A percentile compares a stretch with the other conserved stretches of the same genome.
Conservation (phyloP, 306 rosid genomes). For the Mucuna pruriens region DNA sequence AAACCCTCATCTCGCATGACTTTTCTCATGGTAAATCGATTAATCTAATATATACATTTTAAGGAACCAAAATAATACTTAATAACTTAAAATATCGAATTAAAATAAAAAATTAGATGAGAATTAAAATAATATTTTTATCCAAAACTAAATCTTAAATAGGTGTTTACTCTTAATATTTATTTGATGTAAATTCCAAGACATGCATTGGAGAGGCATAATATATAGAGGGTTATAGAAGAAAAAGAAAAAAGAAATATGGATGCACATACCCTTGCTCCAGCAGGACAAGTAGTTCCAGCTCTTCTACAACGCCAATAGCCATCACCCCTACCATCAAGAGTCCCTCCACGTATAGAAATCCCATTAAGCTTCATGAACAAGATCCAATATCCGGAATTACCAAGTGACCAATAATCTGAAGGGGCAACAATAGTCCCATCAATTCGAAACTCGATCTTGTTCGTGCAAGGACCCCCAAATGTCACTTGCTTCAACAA, state of each 20-base stretch:
- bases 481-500: constrained; percentile 47
- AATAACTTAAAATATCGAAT: no score
- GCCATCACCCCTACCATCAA: constrained; percentile 40
- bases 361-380: constrained; percentile 38
- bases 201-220: no score
- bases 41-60: no score
- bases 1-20: no score
- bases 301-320: constrained; percentile 45
- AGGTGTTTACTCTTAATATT: no score
- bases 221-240: not conserved
- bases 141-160: no score
- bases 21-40: no score
- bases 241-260: not conserved
- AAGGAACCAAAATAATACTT: no score
- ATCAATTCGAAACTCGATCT: constrained; percentile 37
- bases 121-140: no score
- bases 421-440: constrained; percentile 49
- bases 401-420: constrained; percentile 35
- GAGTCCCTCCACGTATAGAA: constrained; percentile 44
- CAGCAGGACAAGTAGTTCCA: constrained; percentile 35
- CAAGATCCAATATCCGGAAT: constrained; percentile 50
- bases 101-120: no score
- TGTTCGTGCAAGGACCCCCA: constrained; percentile 47
- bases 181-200: no score
- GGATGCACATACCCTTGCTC: constrained; percentile 47